Percentiles rank a stretch among this genome's conserved stretches.
These are phyloP conservation scores for Aspergillus sp. DNA, from an alignment of 2,329 filamentous ascomycete genomes.

Conservation along the genomic window DNA sequence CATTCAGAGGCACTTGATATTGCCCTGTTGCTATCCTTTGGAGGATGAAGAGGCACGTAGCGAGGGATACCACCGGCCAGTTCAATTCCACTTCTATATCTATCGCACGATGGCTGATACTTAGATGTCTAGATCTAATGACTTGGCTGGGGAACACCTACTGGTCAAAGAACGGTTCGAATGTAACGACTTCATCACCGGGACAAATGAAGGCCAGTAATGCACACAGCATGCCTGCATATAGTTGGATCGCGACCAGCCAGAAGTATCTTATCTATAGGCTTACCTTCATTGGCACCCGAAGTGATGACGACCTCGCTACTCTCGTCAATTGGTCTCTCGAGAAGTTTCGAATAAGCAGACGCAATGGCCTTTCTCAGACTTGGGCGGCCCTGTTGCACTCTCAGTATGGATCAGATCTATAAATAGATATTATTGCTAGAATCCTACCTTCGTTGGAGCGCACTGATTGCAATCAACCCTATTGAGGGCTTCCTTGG, in stretches of 20 bases:
- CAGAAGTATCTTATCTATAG: neutral
- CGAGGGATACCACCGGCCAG: slow-evolving; percentile 95
- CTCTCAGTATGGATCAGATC: neutral
- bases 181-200: slow-evolving; percentile 94
- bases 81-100: slow-evolving; percentile 95
- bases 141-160: slow-evolving; percentile 40
- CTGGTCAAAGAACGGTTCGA: slow-evolving; percentile 99
- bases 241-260: neutral
- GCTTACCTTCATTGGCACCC: slow-evolving; percentile 52
- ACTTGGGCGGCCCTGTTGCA: slow-evolving; percentile 71
- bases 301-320: slow-evolving; percentile 95
- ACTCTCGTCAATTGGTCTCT: slow-evolving; percentile 77
- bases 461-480: slow-evolving; percentile 99
- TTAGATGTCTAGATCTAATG: too few relatives aligned
- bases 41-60: slow-evolving; percentile 93
- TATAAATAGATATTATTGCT: neutral
- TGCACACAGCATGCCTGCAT: slow-evolving; percentile 80
- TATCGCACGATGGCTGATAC: slow-evolving; percentile 24
- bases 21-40: slow-evolving; percentile 72
- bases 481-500: slow-evolving; percentile 81
- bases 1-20: slow-evolving; percentile 87
- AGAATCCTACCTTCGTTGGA: slow-evolving; percentile 69
- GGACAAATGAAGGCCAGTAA: slow-evolving; percentile 97
- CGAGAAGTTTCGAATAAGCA: slow-evolving; percentile 88
- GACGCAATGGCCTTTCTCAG: slow-evolving; percentile 91